phyloP scores from a whole-genome alignment of 2,329 filamentous ascomycete genomes.

The Ceratocystis diversiconidia region DNA sequence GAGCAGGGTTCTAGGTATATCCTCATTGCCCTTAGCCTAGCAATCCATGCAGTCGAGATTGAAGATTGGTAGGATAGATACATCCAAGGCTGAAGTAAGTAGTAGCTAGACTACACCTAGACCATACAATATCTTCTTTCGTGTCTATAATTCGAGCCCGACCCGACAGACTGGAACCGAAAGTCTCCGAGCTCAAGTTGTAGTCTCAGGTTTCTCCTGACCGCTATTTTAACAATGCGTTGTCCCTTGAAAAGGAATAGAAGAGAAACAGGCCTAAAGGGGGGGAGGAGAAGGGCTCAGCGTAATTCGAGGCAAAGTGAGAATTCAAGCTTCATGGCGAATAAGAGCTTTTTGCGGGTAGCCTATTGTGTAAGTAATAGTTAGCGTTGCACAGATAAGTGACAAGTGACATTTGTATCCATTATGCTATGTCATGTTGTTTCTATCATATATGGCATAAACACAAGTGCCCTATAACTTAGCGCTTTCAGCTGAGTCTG shows the following conservation, averaged over 20 bases:
- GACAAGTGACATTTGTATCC: neutral
- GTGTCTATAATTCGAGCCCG: neutral
- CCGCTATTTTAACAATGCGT: neutral
- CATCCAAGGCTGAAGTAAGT: neutral
- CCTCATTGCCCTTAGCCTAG: neutral
- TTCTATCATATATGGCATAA: neutral
- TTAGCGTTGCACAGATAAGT: neutral
- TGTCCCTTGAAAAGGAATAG: neutral
- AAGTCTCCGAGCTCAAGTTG: slow-evolving; percentile 2
- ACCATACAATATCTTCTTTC: neutral
- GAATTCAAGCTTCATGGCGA: too few relatives aligned
- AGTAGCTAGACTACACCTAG: neutral
- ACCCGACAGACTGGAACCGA: slow-evolving; percentile 10
- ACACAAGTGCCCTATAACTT: neutral
- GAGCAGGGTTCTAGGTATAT: neutral
- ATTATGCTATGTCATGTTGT: neutral
- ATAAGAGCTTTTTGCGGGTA: too few relatives aligned
- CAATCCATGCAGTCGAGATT: neutral
- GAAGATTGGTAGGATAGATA: neutral
- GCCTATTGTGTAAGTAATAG: neutral
- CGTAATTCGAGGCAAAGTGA: too few relatives aligned
- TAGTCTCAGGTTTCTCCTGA: neutral
- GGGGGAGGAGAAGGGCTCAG: neutral
- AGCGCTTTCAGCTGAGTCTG: slow-evolving; percentile 4
- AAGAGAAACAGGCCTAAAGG: neutral